Base-by-base conservation (phyloP, 352 stramenopile species). In the Globisporangium paroecandrum region DNA sequence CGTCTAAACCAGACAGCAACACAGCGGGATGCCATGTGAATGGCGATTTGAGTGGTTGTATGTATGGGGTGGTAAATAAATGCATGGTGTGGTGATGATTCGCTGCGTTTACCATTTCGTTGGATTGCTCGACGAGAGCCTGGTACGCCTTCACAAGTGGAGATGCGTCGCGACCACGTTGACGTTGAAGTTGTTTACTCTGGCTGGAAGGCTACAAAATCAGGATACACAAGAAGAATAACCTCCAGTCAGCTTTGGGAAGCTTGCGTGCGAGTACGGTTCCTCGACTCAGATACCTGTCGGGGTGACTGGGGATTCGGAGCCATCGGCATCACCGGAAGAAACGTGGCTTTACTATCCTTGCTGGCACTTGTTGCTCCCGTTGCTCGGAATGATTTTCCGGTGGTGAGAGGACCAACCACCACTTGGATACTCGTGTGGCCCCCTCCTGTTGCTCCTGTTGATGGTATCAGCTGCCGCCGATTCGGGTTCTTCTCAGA, bases 81-180 rank as follows among this genome's bases (percentile, higher is more conserved):
- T 47, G 4, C 3, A 8, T 20, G 41, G 12, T 8, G 15, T 47
- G 15, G 6, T 47, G 13, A 47, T 6, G 15, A 13, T 20, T 47
- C 4, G 43, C 9, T 22, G 15, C 5, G 15, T 46, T 34, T 75
- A 85, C 79, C 81, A 89, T 85, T 5, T 75, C 64, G 64, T 79
- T 51, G 4, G 70, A 85, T 49, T 89, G 76, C 9, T 79, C 66
- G 10, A 88, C 43, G 4, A 91, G 69, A n/a, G 79, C 62, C 59
- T 83, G 70, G 71, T 90, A 90, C 1, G 83, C 78, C 25, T 77
- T 55, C 2, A 78, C 70, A 10, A 87, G 70, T 34, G 77, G 69
- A n/a, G 78, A 77, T 9, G 78, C 78, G 24, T 84, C 73, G 53
- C 65, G 34, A 8, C 65, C 32, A 3, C 41, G 43, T 49, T 58